Percentiles rank a stretch among this genome's conserved stretches.
Conservation (phyloP, 2,329 filamentous ascomycete genomes). For the Hymenoscyphus infarciens region DNA sequence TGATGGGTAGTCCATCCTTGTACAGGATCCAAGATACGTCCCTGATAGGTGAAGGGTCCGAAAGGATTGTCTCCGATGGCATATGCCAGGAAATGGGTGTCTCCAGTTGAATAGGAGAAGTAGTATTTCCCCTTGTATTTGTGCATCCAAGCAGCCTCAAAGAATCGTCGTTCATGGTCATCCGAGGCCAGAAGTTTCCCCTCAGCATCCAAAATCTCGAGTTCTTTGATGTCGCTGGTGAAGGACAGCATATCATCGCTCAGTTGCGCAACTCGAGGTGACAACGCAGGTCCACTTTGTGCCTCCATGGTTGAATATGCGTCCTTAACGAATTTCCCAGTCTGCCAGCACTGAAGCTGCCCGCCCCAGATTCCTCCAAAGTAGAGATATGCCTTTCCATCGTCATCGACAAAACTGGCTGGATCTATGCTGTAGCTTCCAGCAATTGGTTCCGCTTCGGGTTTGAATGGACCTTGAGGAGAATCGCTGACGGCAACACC, state of each 20-base stretch:
- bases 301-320: conserved; percentile 59
- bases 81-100: conserved; percentile 72
- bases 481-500: conserved; percentile 63
- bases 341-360: conserved; percentile 72
- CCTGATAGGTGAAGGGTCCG: conserved; percentile 70
- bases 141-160: conserved; percentile 79
- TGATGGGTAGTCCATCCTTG: conserved; percentile 81
- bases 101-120: conserved; percentile 75
- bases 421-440: conserved; percentile 77
- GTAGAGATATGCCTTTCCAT: conserved; percentile 63
- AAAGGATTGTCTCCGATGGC: conserved; percentile 61
- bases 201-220: conserved; percentile 61
- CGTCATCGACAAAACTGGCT: conserved; percentile 72
- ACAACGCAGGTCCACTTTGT: conserved; percentile 55
- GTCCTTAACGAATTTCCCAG: conserved; percentile 51
- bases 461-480: conserved; percentile 66
- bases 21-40: conserved; percentile 70
- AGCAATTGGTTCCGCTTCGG: conserved; percentile 60
- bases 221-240: conserved; percentile 50
- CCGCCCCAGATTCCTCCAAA: conserved; percentile 81
- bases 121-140: conserved; percentile 68
- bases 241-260: conserved; percentile 64
- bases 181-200: conserved; percentile 57
- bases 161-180: conserved; percentile 73
- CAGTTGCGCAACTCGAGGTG: conserved; percentile 63